Evolutionary conservation across 2,329 filamentous ascomycete genomes (phyloP).

Genomic region (Seiridium cupressi): DNA sequence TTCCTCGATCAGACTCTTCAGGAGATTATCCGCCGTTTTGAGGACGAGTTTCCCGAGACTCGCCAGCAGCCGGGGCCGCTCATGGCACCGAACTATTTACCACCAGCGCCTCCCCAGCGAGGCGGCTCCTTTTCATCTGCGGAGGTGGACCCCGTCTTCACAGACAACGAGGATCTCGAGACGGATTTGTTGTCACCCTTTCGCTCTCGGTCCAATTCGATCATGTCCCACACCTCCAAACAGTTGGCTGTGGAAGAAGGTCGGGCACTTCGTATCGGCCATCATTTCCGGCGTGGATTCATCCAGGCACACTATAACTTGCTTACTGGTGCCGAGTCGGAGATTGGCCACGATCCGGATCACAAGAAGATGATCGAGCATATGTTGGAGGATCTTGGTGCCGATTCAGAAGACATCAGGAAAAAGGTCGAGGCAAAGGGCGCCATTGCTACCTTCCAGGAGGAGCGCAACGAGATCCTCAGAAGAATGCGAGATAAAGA

Average conservation of each 20-base stretch:
- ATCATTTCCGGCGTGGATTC: slow-evolving; percentile 54
- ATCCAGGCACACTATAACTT: slow-evolving; percentile 51
- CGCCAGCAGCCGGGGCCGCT: slow-evolving; percentile 40
- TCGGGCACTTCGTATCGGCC: slow-evolving; percentile 52
- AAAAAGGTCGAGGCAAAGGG: slow-evolving; percentile 56
- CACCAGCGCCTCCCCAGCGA: slow-evolving; percentile 17
- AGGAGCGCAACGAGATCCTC: slow-evolving; percentile 51
- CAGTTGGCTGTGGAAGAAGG: slow-evolving; percentile 57
- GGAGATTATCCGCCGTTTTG: slow-evolving; percentile 91
- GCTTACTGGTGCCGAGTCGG: slow-evolving; percentile 42
- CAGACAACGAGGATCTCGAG: slow-evolving; percentile 48
- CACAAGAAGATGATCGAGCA: slow-evolving; percentile 55
- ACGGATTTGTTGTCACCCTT: slow-evolving; percentile 39
- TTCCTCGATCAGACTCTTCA: slow-evolving; percentile 88
- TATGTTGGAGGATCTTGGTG: slow-evolving; percentile 62
- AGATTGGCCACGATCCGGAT: slow-evolving; percentile 48
- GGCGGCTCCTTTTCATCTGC: slow-evolving; percentile 27
- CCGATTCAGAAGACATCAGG: slow-evolving; percentile 58
- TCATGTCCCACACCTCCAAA: slow-evolving; percentile 47
- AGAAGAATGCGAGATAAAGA: slow-evolving; percentile 57
- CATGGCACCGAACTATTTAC: slow-evolving; percentile 21
- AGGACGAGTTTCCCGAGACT: slow-evolving; percentile 93
- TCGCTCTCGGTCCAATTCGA: slow-evolving; percentile 51
- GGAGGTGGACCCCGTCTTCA: slow-evolving; percentile 37
- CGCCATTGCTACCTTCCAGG: slow-evolving; percentile 59